A percentile compares a stretch with the other conserved stretches of the same genome.
phyloP scores from a whole-genome alignment of 2,329 filamentous ascomycete species.

The Coniochaeta sp. region DNA sequence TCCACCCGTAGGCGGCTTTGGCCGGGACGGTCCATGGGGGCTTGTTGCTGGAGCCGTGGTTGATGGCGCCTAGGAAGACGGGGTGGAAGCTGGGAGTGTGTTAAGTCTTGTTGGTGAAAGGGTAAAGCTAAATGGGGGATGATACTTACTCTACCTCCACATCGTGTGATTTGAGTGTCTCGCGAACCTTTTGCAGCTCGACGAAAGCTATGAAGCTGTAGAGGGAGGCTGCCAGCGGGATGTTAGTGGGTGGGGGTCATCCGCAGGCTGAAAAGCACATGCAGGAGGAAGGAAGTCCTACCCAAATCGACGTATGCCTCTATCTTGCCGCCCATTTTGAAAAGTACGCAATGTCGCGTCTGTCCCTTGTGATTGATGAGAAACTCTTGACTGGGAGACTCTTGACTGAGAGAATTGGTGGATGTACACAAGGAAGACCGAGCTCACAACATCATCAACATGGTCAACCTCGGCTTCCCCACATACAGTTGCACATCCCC shows the following conservation, averaged over 20 bases:
- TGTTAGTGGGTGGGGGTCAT: background rate
- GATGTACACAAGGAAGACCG: too few species aligned
- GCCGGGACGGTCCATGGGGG: conserved; percentile 66
- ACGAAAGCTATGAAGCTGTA: conserved; percentile 51
- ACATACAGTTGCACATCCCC: background rate
- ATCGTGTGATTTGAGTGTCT: conserved; percentile 46
- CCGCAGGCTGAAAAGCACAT: background rate
- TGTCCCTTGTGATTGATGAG: background rate
- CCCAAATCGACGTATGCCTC: conserved; percentile 9
- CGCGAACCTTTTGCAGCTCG: conserved; percentile 50
- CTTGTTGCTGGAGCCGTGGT: conserved; percentile 58
- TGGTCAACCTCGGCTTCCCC: background rate
- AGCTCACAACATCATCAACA: background rate
- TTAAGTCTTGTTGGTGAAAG: background rate
- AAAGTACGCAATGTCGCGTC: background rate
- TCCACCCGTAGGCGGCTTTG: conserved; percentile 52
- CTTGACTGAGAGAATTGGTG: too few species aligned
- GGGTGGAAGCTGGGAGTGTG: conserved; percentile 54
- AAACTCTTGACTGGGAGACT: background rate
- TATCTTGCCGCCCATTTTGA: conserved; percentile 1
- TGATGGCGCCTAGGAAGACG: conserved; percentile 64
- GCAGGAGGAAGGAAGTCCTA: background rate
- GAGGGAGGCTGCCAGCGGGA: conserved; percentile 55
- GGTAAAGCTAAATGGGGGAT: background rate
- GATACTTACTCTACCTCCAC: conserved; percentile 58